Conservation (phyloP, 1,139 yeast genomes). For the Blastobotrys apis region DNA sequence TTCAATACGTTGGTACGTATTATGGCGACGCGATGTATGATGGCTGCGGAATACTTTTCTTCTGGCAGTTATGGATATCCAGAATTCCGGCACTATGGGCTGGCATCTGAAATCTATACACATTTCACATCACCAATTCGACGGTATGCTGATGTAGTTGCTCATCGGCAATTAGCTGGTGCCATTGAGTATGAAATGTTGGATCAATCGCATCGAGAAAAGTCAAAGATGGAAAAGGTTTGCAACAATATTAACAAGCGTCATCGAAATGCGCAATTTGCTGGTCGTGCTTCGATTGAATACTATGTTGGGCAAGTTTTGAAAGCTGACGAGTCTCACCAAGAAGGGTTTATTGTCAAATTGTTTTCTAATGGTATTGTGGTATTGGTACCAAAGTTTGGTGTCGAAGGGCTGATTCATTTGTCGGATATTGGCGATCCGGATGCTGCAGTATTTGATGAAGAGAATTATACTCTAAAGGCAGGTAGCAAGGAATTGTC, state of each 20-base stretch:
- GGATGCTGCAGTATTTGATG: slow-evolving; percentile 65
- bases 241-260: slow-evolving; percentile 88
- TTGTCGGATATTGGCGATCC: slow-evolving; percentile 68
- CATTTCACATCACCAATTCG: slow-evolving; percentile 99
- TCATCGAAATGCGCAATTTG: slow-evolving; percentile 97
- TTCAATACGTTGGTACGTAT: slow-evolving; percentile 92
- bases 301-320: slow-evolving; percentile 97
- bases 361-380: slow-evolving; percentile 94
- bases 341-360: slow-evolving; percentile 88
- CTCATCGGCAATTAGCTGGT: slow-evolving; percentile 95
- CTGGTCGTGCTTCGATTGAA: slow-evolving; percentile 96
- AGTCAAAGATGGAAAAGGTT: slow-evolving; percentile 81
- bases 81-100: slow-evolving; percentile 95
- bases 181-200: slow-evolving; percentile 91
- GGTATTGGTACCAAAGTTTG: slow-evolving; percentile 93
- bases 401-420: slow-evolving; percentile 90
- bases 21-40: slow-evolving; percentile 98
- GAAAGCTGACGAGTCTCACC: slow-evolving; percentile 64
- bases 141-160: slow-evolving; percentile 96
- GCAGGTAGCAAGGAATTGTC: slow-evolving; percentile 54
- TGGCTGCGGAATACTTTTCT: slow-evolving; percentile 97
- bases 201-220: slow-evolving; percentile 80
- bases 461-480: slow-evolving; percentile 66
- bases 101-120: slow-evolving; percentile 95
- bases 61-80: slow-evolving; percentile 89